Percentiles rank a stretch among this genome's conserved stretches.
phyloP scores from a whole-genome alignment of 2,329 filamentous ascomycete genomes.

The Dothistroma septosporum region DNA sequence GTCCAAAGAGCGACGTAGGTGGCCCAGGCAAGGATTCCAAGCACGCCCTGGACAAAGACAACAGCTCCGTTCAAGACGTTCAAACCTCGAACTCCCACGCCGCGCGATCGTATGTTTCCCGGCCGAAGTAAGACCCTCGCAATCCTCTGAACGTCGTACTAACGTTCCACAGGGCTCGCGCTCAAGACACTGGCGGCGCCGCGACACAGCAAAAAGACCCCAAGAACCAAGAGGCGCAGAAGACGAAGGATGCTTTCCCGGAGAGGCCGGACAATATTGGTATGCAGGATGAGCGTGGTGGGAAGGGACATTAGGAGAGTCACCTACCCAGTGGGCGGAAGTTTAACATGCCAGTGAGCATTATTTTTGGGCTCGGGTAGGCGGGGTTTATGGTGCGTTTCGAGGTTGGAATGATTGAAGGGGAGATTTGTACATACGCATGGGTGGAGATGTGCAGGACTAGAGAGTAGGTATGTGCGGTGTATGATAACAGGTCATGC shows the following conservation, averaged over 20 bases:
- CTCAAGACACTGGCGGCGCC: constrained; percentile 37
- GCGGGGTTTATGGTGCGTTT: not conserved
- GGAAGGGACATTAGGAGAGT: constrained; percentile 36
- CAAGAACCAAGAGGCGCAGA: constrained; percentile 33
- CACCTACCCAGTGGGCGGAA: not conserved
- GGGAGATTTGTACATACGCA: not conserved
- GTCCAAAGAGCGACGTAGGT: constrained; percentile 19
- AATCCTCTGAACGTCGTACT: not conserved
- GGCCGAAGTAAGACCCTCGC: not conserved
- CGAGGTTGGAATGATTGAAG: not conserved
- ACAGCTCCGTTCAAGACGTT: constrained; percentile 24
- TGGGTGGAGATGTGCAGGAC: not conserved
- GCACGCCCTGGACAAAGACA: constrained; percentile 26
- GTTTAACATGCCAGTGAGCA: not conserved
- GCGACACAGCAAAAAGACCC: constrained; percentile 40
- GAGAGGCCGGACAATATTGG: constrained; percentile 47
- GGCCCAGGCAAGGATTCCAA: constrained; percentile 18
- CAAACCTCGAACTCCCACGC: constrained; percentile 18
- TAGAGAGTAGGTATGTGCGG: not conserved
- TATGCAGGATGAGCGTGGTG: constrained; percentile 50
- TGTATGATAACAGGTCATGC: not conserved
- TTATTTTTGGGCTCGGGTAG: not conserved
- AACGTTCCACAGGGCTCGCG: constrained; percentile 25
- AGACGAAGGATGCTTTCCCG: constrained; percentile 47
- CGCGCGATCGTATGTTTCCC: constrained; percentile 22